Evolutionary conservation across 2,329 filamentous ascomycete species (phyloP), one percentile per base, ranked within the genome.

Genomic region (Diaporthe capsici): DNA sequence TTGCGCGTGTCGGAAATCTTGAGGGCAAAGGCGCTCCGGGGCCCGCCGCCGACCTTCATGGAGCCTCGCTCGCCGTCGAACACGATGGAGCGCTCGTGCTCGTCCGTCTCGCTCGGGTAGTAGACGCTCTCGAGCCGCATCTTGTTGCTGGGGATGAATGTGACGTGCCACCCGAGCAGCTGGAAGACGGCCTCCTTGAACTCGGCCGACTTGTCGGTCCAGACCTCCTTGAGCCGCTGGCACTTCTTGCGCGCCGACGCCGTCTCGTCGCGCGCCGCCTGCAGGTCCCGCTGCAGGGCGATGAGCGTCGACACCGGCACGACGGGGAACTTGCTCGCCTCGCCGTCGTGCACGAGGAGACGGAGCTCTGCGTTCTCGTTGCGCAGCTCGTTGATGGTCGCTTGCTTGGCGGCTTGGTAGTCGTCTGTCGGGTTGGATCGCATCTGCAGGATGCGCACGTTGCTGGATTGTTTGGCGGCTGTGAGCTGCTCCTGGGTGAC

Each of bases 31-130:
- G 92, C 89, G 82, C 95, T 97, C 81, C 94, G 91, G 1, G 95
- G 94, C 0, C 97, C 97, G 1, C 97, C 97, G 47, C 93, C 94
- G 75, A 99, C 94, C 88, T 99, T 99, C 97, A 99, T 99, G 1
- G 96, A 98, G 10, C 96, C 97, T 75, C 94, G 92, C 85, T 98
- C 95, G 71, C 95, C 95, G 84, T 98, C 95, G 83, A 98, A 98
- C 0, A 98, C 92, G 76, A 94, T 93, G 75, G 90, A 92, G 79
- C 93, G 93, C 83, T 93, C 92, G 82, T 95, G 91, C 81, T 94
- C 92, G 73, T 94, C 91, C 82, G 83, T 91, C 85, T 77, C 84
- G 2, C 91, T 92, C 0, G 95, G 93, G 82, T 94, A 94, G 82
- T 96, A 97, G 78, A 96, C 94, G 76, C 90, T 94, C 73, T 96